Evolutionary conservation across 768 basidiomycete genomes (phyloP).

Genomic region (Leucocoprinus leucothites): DNA sequence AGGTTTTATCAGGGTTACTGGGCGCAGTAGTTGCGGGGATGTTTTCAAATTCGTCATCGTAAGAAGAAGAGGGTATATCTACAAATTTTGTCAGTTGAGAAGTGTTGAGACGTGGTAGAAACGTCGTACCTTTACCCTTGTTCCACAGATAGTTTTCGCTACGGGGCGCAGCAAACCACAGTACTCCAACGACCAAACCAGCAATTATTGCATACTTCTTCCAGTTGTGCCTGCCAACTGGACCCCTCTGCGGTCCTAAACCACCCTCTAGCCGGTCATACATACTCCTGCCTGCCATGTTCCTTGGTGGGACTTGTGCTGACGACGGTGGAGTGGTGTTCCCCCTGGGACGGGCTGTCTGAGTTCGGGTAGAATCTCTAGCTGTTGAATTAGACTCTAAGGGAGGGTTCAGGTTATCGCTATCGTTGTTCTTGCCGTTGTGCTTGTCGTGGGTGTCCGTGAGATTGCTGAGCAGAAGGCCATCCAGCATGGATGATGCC

Average conservation of each 20-base stretch:
- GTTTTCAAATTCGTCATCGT: slow-evolving; percentile 1
- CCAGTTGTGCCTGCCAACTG: slow-evolving; percentile 44
- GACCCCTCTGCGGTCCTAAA: slow-evolving; percentile 43
- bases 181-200: slow-evolving; percentile 49
- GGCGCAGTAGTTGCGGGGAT: slow-evolving; percentile 5
- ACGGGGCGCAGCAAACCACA: slow-evolving; percentile 67
- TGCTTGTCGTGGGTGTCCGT: background rate
- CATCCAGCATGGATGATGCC: slow-evolving; percentile 10
- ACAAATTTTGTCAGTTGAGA: slow-evolving; percentile 7
- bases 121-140: slow-evolving; percentile 19
- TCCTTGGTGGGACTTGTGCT: background rate
- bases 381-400: background rate
- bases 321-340: background rate
- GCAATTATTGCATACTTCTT: slow-evolving; percentile 66
- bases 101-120: slow-evolving; percentile 17
- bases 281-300: slow-evolving; percentile 22
- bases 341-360: background rate
- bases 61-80: slow-evolving; percentile 1
- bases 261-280: slow-evolving; percentile 65
- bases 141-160: slow-evolving; percentile 16
- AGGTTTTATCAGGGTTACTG: slow-evolving; percentile 10
- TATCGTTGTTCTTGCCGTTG: background rate
- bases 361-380: background rate
- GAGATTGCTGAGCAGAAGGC: slow-evolving; percentile 6
- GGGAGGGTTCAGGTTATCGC: background rate